Evolutionary conservation across 768 basidiomycete genomes (phyloP), one percentile per base, ranked within the genome.

Genomic region (Pleurotus platypus): DNA sequence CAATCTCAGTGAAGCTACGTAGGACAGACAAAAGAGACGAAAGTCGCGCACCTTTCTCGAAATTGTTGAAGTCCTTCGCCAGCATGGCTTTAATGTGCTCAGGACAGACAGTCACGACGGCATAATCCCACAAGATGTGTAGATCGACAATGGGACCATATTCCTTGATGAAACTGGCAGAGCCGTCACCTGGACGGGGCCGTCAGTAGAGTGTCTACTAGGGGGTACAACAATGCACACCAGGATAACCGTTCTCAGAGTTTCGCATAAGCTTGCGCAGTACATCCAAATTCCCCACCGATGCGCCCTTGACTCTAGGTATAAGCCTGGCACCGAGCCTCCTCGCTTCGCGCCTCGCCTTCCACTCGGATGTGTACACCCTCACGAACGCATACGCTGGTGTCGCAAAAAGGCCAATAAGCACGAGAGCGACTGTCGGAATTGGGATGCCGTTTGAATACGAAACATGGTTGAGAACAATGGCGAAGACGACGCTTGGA

Each of bases 51-150:
- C 77, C 78, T 70, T 81, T 81, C 4, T 70, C 75, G 49, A 77
- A 81, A n/a, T 66, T 65, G 13, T 76, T 72, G 47, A 82, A 82
- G 54, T 80, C 70, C 1, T 77, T 79, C 1, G 79, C 74, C 4
- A 81, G 70, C 22, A 78, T 67, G 5, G 76, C 70, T 71, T 75
- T 84, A 64, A 85, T 77, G 55, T 85, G 77, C 35, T 81, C 77
- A 1, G 83, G 84, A 16, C 72, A 75, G 0, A 71, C 69, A 2
- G 83, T 85, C 40, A 83, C 70, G 24, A 82, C 58, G 11, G 76
- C 30, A 60, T 82, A 73, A 4, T 71, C 68, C 71, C 77, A 82
- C 60, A 83, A 58, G n/a, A 81, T 57, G 3, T 73, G 69, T 49
- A 82, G 38, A 61, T 80, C 81, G 55, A 74, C 63, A 18, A 75